Conservation (phyloP, 1,284 basidiomycete genomes). For the Boletus semigastroideus region DNA sequence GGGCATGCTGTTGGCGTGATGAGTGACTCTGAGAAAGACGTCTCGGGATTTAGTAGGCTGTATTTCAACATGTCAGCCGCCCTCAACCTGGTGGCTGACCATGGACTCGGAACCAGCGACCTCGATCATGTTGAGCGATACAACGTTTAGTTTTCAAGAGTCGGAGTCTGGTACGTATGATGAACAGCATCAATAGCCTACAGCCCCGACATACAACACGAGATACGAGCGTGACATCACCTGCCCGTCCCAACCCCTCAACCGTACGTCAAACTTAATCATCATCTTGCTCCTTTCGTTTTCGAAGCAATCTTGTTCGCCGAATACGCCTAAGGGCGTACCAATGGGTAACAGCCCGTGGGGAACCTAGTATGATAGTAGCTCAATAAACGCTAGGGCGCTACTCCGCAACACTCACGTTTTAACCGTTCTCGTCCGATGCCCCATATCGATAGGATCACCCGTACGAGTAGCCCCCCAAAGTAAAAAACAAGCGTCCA, state of each 20-base stretch:
- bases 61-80: slow-evolving; percentile 10
- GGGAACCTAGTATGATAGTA: slow-evolving; percentile 3
- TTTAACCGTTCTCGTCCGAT: slow-evolving; percentile 14
- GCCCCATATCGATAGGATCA: slow-evolving; percentile 15
- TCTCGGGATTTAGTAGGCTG: background rate
- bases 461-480: slow-evolving; percentile 11
- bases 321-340: slow-evolving; percentile 6
- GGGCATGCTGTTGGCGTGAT: slow-evolving; percentile 11
- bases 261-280: background rate
- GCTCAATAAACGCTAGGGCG: background rate
- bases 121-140: background rate
- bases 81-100: background rate
- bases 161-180: background rate
- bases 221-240: background rate
- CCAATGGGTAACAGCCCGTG: slow-evolving; percentile 15
- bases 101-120: background rate
- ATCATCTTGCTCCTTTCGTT: background rate
- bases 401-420: slow-evolving; percentile 8
- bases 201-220: background rate
- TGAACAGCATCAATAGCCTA: background rate
- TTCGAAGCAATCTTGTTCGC: background rate
- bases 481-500: background rate
- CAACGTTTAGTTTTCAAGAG: background rate
- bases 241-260: too few species aligned
- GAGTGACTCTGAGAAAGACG: background rate